Evolutionary conservation across 495 filamentous ascomycete genomes (phyloP).

Genomic region (Hypoxylon fuscum): DNA sequence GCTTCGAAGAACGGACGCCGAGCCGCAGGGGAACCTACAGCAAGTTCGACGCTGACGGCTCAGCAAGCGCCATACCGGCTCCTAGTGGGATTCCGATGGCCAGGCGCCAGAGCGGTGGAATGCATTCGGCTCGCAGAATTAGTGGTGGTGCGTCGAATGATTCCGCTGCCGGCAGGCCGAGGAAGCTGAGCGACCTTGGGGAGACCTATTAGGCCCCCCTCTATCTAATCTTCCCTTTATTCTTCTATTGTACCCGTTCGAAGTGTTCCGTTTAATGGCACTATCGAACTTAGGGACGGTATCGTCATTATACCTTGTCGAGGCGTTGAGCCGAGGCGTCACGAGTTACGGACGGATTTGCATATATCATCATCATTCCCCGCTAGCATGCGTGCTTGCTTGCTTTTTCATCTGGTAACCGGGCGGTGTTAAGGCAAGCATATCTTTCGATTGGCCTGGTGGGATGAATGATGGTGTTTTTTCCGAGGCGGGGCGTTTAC

Average conservation of each 20-base stretch:
- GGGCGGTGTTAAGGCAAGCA: conserved; percentile 39
- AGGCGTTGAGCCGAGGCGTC: conserved; percentile 41
- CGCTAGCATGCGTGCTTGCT: conserved; percentile 32
- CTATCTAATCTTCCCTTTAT: conserved; percentile 23
- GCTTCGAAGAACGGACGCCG: conserved; percentile 57
- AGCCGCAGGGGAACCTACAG: conserved; percentile 61
- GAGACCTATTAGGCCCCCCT: conserved; percentile 54
- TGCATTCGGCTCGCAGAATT: conserved; percentile 52
- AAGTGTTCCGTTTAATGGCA: conserved; percentile 18
- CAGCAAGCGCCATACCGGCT: conserved; percentile 51
- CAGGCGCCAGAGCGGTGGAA: conserved; percentile 62
- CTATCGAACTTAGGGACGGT: conserved; percentile 13
- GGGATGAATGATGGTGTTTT: conserved; percentile 32
- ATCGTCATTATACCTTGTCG: conserved; percentile 31
- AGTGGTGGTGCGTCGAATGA: conserved; percentile 56
- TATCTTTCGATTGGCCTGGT: conserved; percentile 22
- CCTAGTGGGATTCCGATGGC: conserved; percentile 58
- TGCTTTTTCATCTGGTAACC: conserved; percentile 29
- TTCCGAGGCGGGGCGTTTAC: conserved; percentile 35
- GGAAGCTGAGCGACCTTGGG: conserved; percentile 56
- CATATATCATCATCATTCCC: conserved; percentile 36
- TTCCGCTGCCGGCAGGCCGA: conserved; percentile 23
- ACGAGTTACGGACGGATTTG: conserved; percentile 47
- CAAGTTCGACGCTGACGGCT: conserved; percentile 59
- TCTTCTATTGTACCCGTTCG: conserved; percentile 37